Percentiles rank a stretch among this genome's conserved stretches.
Conservation (phyloP, 768 basidiomycete genomes). For the Nidula microcarpa region DNA sequence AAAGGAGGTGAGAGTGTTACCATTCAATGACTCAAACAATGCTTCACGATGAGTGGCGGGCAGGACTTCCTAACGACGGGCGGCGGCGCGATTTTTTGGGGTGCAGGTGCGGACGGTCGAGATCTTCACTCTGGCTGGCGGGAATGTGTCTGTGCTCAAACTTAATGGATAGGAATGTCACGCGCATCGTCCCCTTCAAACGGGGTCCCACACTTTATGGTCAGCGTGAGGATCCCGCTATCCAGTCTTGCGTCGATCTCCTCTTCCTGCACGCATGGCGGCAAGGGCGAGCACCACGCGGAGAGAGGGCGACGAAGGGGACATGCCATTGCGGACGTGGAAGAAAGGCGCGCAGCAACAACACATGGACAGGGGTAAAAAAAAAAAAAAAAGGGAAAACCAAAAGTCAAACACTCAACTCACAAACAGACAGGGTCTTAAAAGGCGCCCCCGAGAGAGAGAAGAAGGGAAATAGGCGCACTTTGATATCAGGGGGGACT, state of each 20-base stretch:
- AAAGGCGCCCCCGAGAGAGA: constrained; percentile 2
- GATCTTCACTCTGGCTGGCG: not conserved
- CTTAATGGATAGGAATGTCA: constrained; percentile 48
- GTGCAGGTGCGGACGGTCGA: too few relatives aligned
- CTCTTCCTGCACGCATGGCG: constrained; percentile 33
- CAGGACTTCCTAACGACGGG: too few relatives aligned
- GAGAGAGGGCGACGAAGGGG: constrained; percentile 11
- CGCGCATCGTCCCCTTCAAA: constrained; percentile 41
- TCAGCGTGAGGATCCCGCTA: constrained; percentile 59
- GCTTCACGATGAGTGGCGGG: too few relatives aligned
- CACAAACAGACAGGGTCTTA: constrained; percentile 1
- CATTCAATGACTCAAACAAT: too few relatives aligned
- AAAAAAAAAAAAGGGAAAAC: constrained; percentile 11
- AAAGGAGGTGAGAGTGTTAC: not conserved
- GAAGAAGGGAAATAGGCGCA: constrained; percentile 25
- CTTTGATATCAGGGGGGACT: constrained; percentile 55
- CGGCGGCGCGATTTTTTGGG: too few relatives aligned
- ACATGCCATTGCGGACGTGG: not conserved
- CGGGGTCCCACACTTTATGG: constrained; percentile 46
- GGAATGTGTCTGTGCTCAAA: constrained; percentile 6
- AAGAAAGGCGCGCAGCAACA: constrained; percentile 1
- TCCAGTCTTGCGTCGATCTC: constrained; percentile 54
- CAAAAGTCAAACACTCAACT: constrained; percentile 13
- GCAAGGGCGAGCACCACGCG: constrained; percentile 5
- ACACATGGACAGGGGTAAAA: constrained; percentile 2